A percentile compares a stretch with the other conserved stretches of the same genome.
Evolutionary conservation across 306 rosid genomes (phyloP).

Genomic region (Pyrus bretschneideri): DNA sequence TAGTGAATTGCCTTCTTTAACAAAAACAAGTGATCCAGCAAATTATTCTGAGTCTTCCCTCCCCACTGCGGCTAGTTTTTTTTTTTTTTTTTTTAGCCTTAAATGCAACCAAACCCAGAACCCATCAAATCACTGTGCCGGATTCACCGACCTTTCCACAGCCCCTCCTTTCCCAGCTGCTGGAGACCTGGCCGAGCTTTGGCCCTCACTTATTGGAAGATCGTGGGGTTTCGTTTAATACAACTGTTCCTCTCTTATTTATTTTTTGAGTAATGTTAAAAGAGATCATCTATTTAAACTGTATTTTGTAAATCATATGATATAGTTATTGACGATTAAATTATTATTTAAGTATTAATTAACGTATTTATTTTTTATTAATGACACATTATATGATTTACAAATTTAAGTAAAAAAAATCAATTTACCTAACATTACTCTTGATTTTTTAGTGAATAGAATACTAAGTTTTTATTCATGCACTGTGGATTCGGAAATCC

Average conservation of each 20-base stretch:
- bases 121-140: constrained; percentile 13
- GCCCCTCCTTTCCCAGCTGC: not conserved
- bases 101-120: constrained; percentile 6
- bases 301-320: no score
- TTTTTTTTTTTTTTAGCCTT: not conserved
- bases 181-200: not conserved
- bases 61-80: not conserved
- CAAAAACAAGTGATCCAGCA: not conserved
- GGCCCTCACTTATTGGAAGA: constrained; percentile 34
- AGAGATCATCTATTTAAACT: no score
- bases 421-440: no score
- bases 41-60: not conserved
- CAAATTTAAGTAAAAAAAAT: no score
- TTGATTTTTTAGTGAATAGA: no score
- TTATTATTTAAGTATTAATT: no score
- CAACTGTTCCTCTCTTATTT: not conserved
- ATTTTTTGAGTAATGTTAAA: no score
- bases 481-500: no score
- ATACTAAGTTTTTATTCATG: no score
- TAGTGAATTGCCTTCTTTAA: not conserved
- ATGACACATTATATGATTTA: no score
- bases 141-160: not conserved
- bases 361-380: no score
- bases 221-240: constrained; percentile 27
- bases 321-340: no score